phyloP scores from a whole-genome alignment of 2,329 filamentous ascomycete genomes.

The Cyphellophora europaea region DNA sequence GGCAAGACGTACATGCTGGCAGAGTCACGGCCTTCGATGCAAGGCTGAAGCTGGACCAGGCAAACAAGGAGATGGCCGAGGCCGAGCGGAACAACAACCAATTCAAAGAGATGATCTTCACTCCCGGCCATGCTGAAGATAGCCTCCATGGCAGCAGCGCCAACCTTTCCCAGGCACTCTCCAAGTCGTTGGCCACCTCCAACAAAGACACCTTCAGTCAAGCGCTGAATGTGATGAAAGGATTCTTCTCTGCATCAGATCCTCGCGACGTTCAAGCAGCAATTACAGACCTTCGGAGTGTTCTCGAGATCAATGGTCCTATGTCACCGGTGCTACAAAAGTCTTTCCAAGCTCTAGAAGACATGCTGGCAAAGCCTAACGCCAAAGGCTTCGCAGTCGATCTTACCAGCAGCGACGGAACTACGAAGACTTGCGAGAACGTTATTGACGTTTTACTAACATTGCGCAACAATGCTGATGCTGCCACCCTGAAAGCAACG shows the following conservation, averaged over 20 bases:
- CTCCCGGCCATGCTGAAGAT: conserved; percentile 10
- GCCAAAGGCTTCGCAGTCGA: conserved; percentile 7
- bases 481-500: conserved; percentile 6
- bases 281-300: conserved; percentile 14
- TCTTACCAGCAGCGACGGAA: conserved; percentile 8
- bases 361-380: conserved; percentile 13
- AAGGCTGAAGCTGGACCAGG: conserved; percentile 13
- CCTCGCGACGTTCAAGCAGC: conserved; percentile 15
- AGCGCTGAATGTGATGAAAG: conserved; percentile 14
- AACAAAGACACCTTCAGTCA: conserved; percentile 13
- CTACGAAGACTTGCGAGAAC: conserved; percentile 9
- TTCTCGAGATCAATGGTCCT: conserved; percentile 14
- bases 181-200: conserved; percentile 8
- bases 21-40: conserved; percentile 12
- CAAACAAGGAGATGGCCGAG: conserved; percentile 16
- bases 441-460: conserved; percentile 14
- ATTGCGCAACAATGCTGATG: conserved; percentile 4
- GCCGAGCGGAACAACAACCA: conserved; percentile 16
- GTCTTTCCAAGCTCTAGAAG: conserved; percentile 14
- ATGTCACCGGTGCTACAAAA: conserved; percentile 14
- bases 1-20: conserved; percentile 15
- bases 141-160: conserved; percentile 4
- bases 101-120: conserved; percentile 14
- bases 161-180: conserved; percentile 10
- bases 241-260: conserved; percentile 16